phyloP scores from a whole-genome alignment of 352 stramenopile genomes.

The Globisporangium alternatum region DNA sequence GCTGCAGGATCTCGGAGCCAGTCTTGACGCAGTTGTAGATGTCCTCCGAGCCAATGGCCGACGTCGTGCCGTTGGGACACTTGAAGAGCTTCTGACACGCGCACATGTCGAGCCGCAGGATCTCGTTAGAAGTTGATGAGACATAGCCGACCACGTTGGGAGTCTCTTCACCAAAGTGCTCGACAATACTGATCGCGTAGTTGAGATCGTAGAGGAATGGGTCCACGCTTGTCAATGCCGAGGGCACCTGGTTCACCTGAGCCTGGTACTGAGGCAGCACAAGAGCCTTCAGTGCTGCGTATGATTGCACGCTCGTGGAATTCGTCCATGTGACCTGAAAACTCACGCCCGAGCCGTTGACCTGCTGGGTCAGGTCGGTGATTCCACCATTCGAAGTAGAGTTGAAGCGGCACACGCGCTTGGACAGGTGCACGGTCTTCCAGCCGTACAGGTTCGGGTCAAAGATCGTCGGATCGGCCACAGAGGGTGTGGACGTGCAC shows the following conservation, averaged over 20 bases:
- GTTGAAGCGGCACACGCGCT: constrained; percentile 54
- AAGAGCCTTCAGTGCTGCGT: constrained; percentile 61
- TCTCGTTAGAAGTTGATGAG: constrained; percentile 20
- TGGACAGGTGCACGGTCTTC: constrained; percentile 47
- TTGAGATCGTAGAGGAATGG: constrained; percentile 92
- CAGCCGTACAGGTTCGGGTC: constrained; percentile 54
- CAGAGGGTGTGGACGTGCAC: constrained; percentile 69
- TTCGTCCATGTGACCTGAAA: constrained; percentile 77
- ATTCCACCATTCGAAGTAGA: constrained; percentile 12
- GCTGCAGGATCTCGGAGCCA: constrained; percentile 86
- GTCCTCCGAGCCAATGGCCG: constrained; percentile 48
- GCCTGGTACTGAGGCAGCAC: constrained; percentile 42
- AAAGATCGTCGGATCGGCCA: constrained; percentile 24
- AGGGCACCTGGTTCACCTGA: constrained; percentile 32
- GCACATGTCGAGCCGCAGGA: constrained; percentile 90
- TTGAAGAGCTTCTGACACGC: constrained; percentile 91
- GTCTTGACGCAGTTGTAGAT: constrained; percentile 91
- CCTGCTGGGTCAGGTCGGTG: constrained; percentile 29
- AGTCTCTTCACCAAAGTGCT: constrained; percentile 84
- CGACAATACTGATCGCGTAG: constrained; percentile 81
- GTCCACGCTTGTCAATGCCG: constrained; percentile 54
- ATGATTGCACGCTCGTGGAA: constrained; percentile 61
- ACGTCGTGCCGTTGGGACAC: constrained; percentile 94
- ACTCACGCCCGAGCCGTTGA: constrained; percentile 30
- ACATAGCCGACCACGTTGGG: constrained; percentile 74